These are phyloP conservation scores for Fusarium sp. DNA, from an alignment of 2,329 filamentous ascomycete genomes.

Conservation along the genomic window DNA sequence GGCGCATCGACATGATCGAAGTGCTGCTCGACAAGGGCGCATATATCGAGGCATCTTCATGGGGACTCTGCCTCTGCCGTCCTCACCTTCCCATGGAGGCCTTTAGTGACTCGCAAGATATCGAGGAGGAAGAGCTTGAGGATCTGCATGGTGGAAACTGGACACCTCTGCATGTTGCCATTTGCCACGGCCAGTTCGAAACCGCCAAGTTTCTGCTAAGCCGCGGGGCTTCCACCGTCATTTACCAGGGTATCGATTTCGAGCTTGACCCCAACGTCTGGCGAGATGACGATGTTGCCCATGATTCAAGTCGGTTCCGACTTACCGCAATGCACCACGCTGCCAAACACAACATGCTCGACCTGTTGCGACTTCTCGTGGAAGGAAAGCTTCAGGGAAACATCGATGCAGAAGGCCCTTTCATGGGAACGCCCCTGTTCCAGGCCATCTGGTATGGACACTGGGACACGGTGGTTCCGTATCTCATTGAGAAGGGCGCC, in stretches of 20 bases:
- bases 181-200: constrained; percentile 42
- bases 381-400: constrained; percentile 36
- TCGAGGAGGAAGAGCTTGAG: constrained; percentile 45
- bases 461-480: constrained; percentile 44
- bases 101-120: constrained; percentile 40
- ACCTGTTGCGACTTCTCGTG: constrained; percentile 34
- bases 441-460: constrained; percentile 45
- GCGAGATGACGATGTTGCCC: constrained; percentile 35
- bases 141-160: constrained; percentile 45
- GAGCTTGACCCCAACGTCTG: constrained; percentile 39
- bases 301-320: constrained; percentile 37
- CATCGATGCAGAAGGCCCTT: constrained; percentile 41
- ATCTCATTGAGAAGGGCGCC: constrained; percentile 44
- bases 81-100: constrained; percentile 45
- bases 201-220: constrained; percentile 40
- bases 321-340: constrained; percentile 45
- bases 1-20: constrained; percentile 44
- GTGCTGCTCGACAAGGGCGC: constrained; percentile 42
- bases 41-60: constrained; percentile 41
- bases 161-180: constrained; percentile 45
- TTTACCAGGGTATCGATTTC: constrained; percentile 44
- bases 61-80: constrained; percentile 44
- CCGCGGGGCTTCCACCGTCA: constrained; percentile 40
- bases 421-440: constrained; percentile 45
- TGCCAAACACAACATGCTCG: constrained; percentile 37